Base-by-base conservation (phyloP, 1,284 basidiomycete species). In the Neonothopanus nambi region DNA sequence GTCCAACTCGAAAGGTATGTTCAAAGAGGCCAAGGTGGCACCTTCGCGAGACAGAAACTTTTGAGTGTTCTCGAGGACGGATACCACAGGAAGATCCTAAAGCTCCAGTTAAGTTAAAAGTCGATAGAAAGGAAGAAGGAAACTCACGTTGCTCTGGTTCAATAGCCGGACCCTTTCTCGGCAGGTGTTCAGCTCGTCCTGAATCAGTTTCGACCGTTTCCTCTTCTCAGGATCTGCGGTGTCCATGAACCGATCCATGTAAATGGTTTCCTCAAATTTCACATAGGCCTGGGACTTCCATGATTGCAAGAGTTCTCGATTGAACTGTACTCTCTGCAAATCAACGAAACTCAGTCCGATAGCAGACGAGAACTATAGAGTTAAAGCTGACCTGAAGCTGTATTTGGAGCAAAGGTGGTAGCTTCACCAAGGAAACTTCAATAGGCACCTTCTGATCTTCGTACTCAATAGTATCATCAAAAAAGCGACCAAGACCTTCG, bases 231-330 rank as follows among this genome's bases (percentile, higher is more conserved):
- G 75, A 63, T 93, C 81, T 2, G 84, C 84, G 48, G 79, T 82
- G 51, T 93, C 88, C 62, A 97, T 74, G 76, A 96, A 99, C 4
- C 97, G 87, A 67, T 98, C 95, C 82, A 99, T 85, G 63, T 83
- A 88, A 6, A 99, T 77, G 11, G 84, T 89, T 67, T 96, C 91
- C 5, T 79, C 85, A 65, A 97, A 96, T 62, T 89, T 90, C 59
- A 99, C 85, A 65, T 95, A 96, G 1, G 93, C 94, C 66, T 99
- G 96, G 9, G 91, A 95, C 70, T 99, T 99, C 75, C 91, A 95
- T 15, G 95, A 87, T 58, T 94, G 87, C 53, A 91, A 77, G 0
- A 87, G 91, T 60, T 89, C 87, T 13, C 93, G 82, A 67, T 99
- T 95, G 73, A 96, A 99, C 83, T 98, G 96, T 1, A 95, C 97